A percentile compares a stretch with the other conserved stretches of the same genome.
phyloP scores from a whole-genome alignment of 768 basidiomycete genomes.

The Daedalea quercina region DNA sequence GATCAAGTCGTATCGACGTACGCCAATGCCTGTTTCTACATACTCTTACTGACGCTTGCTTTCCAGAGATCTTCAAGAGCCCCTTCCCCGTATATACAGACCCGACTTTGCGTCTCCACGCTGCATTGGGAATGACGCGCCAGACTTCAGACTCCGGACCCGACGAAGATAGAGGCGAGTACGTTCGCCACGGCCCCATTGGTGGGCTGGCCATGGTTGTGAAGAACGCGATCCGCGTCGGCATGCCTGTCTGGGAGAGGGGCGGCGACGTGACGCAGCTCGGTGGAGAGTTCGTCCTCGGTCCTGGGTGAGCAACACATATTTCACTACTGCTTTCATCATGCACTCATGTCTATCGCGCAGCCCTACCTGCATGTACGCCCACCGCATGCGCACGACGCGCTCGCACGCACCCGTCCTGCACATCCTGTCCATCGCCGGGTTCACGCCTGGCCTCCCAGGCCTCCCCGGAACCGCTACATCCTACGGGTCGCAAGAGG shows the following conservation, averaged over 20 bases:
- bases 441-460: conserved; percentile 18
- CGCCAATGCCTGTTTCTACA: conserved; percentile 16
- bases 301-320: conserved; percentile 41
- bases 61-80: conserved; percentile 57
- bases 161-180: conserved; percentile 41
- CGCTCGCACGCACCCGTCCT: conserved; percentile 69
- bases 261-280: conserved; percentile 74
- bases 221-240: conserved; percentile 58
- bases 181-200: conserved; percentile 59
- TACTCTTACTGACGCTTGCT: neutral
- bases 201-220: conserved; percentile 72
- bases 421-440: conserved; percentile 61
- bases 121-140: conserved; percentile 68
- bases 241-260: conserved; percentile 79
- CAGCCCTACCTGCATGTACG: conserved; percentile 62
- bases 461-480: conserved; percentile 4
- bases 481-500: conserved; percentile 2
- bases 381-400: conserved; percentile 79
- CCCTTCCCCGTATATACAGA: conserved; percentile 78
- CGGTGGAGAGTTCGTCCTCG: conserved; percentile 85
- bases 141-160: conserved; percentile 36
- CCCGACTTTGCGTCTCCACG: conserved; percentile 61
- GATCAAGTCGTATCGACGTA: conserved; percentile 67
- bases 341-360: neutral
- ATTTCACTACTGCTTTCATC: neutral